These are phyloP conservation scores for Candida sp. DNA, from an alignment of 1,139 yeast genomes.

Conservation along the genomic window DNA sequence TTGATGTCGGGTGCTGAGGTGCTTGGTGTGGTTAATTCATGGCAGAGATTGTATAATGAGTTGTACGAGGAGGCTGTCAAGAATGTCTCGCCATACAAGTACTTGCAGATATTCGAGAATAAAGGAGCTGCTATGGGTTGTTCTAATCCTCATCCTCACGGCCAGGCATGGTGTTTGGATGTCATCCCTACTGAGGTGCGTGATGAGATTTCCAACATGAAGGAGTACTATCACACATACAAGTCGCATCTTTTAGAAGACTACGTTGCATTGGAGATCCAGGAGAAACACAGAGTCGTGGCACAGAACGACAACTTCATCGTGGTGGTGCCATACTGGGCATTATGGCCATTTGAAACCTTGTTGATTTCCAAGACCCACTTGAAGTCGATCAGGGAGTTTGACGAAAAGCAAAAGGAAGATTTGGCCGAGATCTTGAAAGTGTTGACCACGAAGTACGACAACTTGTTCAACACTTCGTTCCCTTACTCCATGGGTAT, in stretches of 20 bases:
- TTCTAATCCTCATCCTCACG: slow-evolving; percentile 83
- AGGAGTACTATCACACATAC: slow-evolving; percentile 47
- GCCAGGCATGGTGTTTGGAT: slow-evolving; percentile 81
- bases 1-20: slow-evolving; percentile 55
- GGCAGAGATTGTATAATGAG: slow-evolving; percentile 59
- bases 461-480: slow-evolving; percentile 68
- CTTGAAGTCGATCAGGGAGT: slow-evolving; percentile 54
- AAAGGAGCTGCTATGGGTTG: slow-evolving; percentile 87
- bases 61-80: slow-evolving; percentile 38
- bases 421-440: slow-evolving; percentile 65
- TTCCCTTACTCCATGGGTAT: slow-evolving; percentile 87
- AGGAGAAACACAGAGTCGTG: slow-evolving; percentile 56
- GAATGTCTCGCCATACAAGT: slow-evolving; percentile 53
- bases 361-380: slow-evolving; percentile 61
- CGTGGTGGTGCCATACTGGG: slow-evolving; percentile 86
- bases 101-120: slow-evolving; percentile 78
- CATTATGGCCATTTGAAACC: slow-evolving; percentile 83
- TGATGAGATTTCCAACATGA: slow-evolving; percentile 57
- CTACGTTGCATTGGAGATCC: slow-evolving; percentile 62
- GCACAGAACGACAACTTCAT: slow-evolving; percentile 65
- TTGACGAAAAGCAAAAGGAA: slow-evolving; percentile 49
- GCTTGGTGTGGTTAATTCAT: slow-evolving; percentile 54
- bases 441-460: slow-evolving; percentile 66
- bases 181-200: slow-evolving; percentile 72
- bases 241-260: slow-evolving; percentile 62